Evolutionary conservation across 225 moss, liverwort and hornwort genomes (phyloP), one percentile per base, ranked within the genome.

Genomic region (Thuidium tamariscinum): DNA sequence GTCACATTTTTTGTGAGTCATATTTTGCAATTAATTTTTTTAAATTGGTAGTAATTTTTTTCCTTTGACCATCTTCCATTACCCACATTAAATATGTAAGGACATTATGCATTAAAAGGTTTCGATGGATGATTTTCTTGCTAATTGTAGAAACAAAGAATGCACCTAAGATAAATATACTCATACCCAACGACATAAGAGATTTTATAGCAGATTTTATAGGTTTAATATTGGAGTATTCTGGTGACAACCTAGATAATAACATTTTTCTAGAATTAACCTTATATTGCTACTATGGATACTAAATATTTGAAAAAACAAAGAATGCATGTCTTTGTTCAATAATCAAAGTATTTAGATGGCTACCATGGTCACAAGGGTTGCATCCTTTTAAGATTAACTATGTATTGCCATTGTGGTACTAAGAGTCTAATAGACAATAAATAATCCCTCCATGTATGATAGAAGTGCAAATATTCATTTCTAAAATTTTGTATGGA

Each of bases 201-300:
- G n/a, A n/a, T n/a, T n/a, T n/a, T n/a, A n/a, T n/a, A n/a, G n/a
- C n/a, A n/a, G n/a, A n/a, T n/a, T n/a, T n/a, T 34, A 17, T 34
- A 32, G 17, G 9, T 34, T 0, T 30, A 63, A 17, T 34, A 63
- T 32, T 63, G 0, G 6, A 63, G 34, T 17, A 17, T 63, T 63
- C 17, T 17, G 9, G 34, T 9, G 3, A 34, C 34, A n/a, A 34
- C 34, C 3, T 64, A 34, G 17, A 18, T 64, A 17, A 64, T 18
- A 3, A 3, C 2, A 1, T 32, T 9, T 5, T 63, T 34, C 34
- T 1, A 29, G 0, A 0, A 2, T 32, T 63, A 8, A 30, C 16
- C 2, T 4, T 30, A 0, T 8, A 62, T 2, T 1, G 1, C 4
- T 4, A 44, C 44, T 44, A n/a, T n/a, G n/a, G n/a, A n/a, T n/a